Evolutionary conservation across 176 grass and related monocot genomes (phyloP).

Genomic region (Poa pratensis): DNA sequence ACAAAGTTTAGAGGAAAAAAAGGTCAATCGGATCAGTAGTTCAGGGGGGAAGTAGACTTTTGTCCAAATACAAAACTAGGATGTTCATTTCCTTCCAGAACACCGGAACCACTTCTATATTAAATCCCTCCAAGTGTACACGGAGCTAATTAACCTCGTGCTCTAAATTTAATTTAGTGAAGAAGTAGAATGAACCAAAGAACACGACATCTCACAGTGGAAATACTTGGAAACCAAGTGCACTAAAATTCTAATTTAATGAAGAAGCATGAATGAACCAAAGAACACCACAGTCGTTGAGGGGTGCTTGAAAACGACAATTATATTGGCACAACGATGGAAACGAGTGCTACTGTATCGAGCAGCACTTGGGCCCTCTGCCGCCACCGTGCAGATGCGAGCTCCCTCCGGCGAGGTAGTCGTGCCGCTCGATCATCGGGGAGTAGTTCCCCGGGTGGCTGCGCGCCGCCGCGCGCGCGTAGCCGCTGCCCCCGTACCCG

Average conservation of each 20-base stretch:
- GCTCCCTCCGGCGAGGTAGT: background rate
- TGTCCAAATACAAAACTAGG: background rate
- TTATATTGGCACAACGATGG: too few relatives aligned
- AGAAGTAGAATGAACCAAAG: background rate
- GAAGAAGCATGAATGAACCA: background rate
- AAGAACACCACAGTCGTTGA: background rate
- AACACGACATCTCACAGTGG: background rate
- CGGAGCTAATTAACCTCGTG: background rate
- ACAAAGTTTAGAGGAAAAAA: background rate
- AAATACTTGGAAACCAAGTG: background rate
- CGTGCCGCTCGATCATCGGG: slow-evolving; percentile 44
- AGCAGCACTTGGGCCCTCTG: slow-evolving; percentile 21
- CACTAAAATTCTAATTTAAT: background rate
- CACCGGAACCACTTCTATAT: background rate
- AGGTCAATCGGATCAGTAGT: background rate
- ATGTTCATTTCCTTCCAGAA: background rate
- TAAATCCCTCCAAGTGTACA: background rate
- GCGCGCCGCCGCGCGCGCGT: slow-evolving; percentile 26
- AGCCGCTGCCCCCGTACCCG: slow-evolving; percentile 27
- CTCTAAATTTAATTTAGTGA: background rate
- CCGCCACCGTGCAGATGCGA: background rate
- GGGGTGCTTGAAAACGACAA: too few relatives aligned
- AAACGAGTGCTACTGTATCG: slow-evolving; percentile 33
- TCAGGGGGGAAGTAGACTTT: background rate
- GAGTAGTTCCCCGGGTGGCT: slow-evolving; percentile 46